These are phyloP conservation scores for Chrysoporthe deuterocubensis DNA, from an alignment of 2,329 filamentous ascomycete species.

Conservation along the genomic window DNA sequence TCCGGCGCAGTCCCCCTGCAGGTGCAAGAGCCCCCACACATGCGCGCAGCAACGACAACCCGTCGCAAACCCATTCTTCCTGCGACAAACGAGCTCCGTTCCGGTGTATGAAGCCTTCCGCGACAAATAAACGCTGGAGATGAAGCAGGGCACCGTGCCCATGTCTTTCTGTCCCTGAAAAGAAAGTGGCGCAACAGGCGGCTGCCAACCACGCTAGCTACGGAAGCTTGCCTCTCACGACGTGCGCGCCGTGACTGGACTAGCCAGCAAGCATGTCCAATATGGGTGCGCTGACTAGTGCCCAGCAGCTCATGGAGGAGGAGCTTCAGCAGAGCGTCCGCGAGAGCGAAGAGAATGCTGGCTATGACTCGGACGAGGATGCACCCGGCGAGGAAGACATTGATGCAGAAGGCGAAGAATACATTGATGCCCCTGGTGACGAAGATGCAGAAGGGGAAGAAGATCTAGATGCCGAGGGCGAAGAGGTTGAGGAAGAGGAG, in stretches of 20 bases:
- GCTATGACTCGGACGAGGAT: conserved; percentile 43
- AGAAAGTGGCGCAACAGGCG: conserved; percentile 27
- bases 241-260: not conserved
- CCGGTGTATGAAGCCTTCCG: conserved; percentile 2
- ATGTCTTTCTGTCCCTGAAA: conserved; percentile 24
- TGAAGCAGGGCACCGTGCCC: conserved; percentile 19
- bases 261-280: conserved; percentile 8
- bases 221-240: conserved; percentile 5
- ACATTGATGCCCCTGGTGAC: conserved; percentile 37
- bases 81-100: conserved; percentile 2
- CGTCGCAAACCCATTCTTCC: conserved; percentile 17
- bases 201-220: conserved; percentile 16
- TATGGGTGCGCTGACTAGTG: conserved; percentile 44
- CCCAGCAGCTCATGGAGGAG: conserved; percentile 56
- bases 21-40: conserved; percentile 4
- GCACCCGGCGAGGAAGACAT: conserved; percentile 34
- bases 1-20: conserved; percentile 15
- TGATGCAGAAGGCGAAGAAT: conserved; percentile 39
- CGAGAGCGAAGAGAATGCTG: conserved; percentile 52
- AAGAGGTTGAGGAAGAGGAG: conserved; percentile 39
- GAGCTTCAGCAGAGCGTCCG: conserved; percentile 61
- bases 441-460: conserved; percentile 44
- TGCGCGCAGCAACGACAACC: conserved; percentile 18
- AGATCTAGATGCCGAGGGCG: conserved; percentile 46
- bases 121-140: conserved; percentile 9